Conservation (phyloP, 2,329 filamentous ascomycete genomes). For the Hortaea sp. region DNA sequence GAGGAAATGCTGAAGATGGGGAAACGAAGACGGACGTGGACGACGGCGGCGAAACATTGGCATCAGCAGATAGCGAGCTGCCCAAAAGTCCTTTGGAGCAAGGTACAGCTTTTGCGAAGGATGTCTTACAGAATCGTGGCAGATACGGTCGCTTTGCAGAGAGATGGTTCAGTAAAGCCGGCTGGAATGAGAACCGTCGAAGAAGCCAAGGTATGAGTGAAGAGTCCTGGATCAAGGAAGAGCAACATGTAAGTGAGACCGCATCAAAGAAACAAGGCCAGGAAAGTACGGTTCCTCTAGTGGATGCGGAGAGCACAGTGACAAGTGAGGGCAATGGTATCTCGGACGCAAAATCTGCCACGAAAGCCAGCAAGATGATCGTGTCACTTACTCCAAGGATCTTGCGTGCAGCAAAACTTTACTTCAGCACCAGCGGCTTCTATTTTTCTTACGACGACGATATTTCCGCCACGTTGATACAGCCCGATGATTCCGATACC, state of each 20-base stretch:
- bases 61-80: slow-evolving; percentile 18
- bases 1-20: slow-evolving; percentile 18
- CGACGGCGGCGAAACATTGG: slow-evolving; percentile 15
- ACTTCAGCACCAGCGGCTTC: slow-evolving; percentile 76
- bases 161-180: slow-evolving; percentile 80
- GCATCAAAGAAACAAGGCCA: slow-evolving; percentile 10
- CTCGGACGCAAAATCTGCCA: not conserved
- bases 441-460: slow-evolving; percentile 95
- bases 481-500: slow-evolving; percentile 24
- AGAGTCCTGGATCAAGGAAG: slow-evolving; percentile 26
- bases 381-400: slow-evolving; percentile 67
- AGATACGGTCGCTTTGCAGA: slow-evolving; percentile 83
- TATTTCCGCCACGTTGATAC: slow-evolving; percentile 57
- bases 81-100: slow-evolving; percentile 24
- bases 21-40: slow-evolving; percentile 19
- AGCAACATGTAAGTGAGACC: slow-evolving; percentile 23
- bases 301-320: slow-evolving; percentile 2
- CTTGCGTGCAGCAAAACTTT: slow-evolving; percentile 69
- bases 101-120: slow-evolving; percentile 66
- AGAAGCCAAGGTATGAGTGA: slow-evolving; percentile 56
- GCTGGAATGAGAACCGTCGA: slow-evolving; percentile 65
- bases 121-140: slow-evolving; percentile 75
- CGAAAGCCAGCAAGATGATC: slow-evolving; percentile 11
- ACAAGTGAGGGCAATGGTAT: not conserved
- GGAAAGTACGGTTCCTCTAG: not conserved